Base-by-base conservation (phyloP, 345 rosid species). In the Acer saccharum region DNA sequence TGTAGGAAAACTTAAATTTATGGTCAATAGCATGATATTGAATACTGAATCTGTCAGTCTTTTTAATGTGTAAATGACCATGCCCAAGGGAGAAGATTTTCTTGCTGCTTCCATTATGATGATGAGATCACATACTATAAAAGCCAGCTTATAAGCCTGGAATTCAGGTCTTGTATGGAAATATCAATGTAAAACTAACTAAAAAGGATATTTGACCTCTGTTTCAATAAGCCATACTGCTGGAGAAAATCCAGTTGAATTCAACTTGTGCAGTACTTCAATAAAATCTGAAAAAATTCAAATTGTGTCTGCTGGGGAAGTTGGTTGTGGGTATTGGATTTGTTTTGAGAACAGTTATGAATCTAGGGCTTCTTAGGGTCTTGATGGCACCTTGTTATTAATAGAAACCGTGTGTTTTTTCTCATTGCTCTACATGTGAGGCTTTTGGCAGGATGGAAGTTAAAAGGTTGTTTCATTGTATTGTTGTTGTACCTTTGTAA, bases 301-400 rank as follows among this genome's bases (percentile, higher is more conserved):
- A 27, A 54, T 72, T 35, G 46, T 39, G 17, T 20, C 46, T 13
- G 11, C 13, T 61, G 10, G 78, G 77, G 10, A 48, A 74, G 43
- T 60, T 6, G 43, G 44, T 16, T 61, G 11, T 55, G 16, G 62
- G 41, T 58, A 44, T 20, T 46, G 69, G 41, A 23, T 60, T 62
- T 67, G n/a, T 54, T 48, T 29, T 57, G 14, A 55, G 58, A 32
- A 41, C 21, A 35, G 10, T 21, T 25, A 50, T 29, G 73, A 61
- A n/a, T n/a, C 17, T n/a, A 32, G 39, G 25, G 81, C 55, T 66
- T 65, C 32, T 55, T 20, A 18, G 52, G 67, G 66, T 35, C 17
- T 71, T 29, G 25, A 52, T 78, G 27, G 23, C 23, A 50, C 50
- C 41, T 7, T 71, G 29, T 25, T 63, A 29, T 54, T 71, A 20